Conservation (phyloP, 257 asterid species). For the Gynochthodes officinalis region DNA sequence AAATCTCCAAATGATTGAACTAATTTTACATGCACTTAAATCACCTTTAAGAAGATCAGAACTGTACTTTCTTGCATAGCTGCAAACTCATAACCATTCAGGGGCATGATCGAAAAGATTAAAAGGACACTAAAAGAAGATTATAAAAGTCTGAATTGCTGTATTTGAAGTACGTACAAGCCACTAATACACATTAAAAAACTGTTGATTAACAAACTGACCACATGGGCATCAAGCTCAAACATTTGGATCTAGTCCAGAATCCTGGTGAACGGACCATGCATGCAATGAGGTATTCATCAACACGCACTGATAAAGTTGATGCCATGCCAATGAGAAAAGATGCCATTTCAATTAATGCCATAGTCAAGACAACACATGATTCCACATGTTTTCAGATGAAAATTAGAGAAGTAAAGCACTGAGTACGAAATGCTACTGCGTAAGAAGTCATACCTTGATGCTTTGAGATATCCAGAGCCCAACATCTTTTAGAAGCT, state of each 20-base stretch:
- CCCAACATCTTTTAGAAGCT: conserved; percentile 77
- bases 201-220: no score
- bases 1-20: not conserved
- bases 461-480: conserved; percentile 80
- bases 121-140: not conserved
- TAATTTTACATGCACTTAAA: no score
- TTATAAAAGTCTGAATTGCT: not conserved
- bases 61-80: not conserved
- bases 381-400: not conserved
- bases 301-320: not conserved
- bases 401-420: not conserved
- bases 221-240: not conserved
- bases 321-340: no score
- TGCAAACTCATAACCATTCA: not conserved
- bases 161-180: not conserved
- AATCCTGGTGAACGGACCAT: not conserved
- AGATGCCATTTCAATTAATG: not conserved
- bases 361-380: not conserved
- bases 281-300: not conserved
- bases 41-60: no score
- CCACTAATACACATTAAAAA: not conserved
- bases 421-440: not conserved
- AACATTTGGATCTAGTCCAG: not conserved
- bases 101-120: not conserved
- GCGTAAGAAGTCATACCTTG: conserved; percentile 42